phyloP scores from a whole-genome alignment of 352 stramenopile species.

The Globisporangium emineosum region DNA sequence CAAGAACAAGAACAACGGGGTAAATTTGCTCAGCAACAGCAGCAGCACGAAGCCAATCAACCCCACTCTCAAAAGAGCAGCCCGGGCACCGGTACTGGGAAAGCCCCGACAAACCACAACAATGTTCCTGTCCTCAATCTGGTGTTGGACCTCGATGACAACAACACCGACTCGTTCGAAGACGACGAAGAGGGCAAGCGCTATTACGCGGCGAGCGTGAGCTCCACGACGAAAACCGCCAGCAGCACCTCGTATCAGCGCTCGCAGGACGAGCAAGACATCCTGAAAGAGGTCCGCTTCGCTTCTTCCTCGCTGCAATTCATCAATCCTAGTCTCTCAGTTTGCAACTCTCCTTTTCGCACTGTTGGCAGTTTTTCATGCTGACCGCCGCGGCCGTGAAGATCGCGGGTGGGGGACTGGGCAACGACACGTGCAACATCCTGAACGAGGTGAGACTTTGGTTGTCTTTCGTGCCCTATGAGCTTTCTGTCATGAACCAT shows the following conservation, averaged over 20 bases:
- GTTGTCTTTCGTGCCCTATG: neutral
- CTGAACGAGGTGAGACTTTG: slow-evolving; percentile 31
- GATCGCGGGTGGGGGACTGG: slow-evolving; percentile 41
- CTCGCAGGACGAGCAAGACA: slow-evolving; percentile 23
- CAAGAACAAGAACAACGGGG: neutral
- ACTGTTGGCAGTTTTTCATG: slow-evolving; percentile 48
- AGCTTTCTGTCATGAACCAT: neutral
- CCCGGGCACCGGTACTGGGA: neutral
- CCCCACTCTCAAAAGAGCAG: neutral
- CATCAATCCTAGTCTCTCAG: slow-evolving; percentile 29
- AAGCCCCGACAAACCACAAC: neutral
- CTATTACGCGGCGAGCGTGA: slow-evolving; percentile 1
- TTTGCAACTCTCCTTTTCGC: slow-evolving; percentile 32
- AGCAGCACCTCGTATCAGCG: slow-evolving; percentile 1
- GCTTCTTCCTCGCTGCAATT: slow-evolving; percentile 16
- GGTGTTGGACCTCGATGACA: slow-evolving; percentile 13
- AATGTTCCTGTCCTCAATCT: neutral
- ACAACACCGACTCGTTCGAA: slow-evolving; percentile 20
- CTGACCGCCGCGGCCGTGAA: slow-evolving; percentile 55
- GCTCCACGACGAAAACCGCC: slow-evolving; percentile 3
- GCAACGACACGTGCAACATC: slow-evolving; percentile 64
- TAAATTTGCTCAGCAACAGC: neutral
- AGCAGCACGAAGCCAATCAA: slow-evolving; percentile 3
- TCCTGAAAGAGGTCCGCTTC: slow-evolving; percentile 46
- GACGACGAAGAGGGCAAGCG: slow-evolving; percentile 6